Evolutionary conservation across 768 basidiomycete species (phyloP).

Genomic region (Serendipita sp.): DNA sequence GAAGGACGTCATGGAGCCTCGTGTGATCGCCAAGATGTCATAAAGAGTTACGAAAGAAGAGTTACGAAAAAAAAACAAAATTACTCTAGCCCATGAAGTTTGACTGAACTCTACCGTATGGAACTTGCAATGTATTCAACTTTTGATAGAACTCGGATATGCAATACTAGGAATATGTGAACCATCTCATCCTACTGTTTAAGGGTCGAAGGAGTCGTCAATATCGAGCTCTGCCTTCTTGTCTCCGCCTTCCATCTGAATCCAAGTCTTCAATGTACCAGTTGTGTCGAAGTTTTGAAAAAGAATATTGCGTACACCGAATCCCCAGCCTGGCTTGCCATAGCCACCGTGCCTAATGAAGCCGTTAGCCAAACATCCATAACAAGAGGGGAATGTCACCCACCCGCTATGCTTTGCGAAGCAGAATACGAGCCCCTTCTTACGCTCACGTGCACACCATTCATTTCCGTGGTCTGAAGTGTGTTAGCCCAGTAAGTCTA

Average conservation of each 20-base stretch:
- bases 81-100: too few species aligned
- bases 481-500: neutral
- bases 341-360: constrained; percentile 53
- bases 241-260: constrained; percentile 43
- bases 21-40: constrained; percentile 39
- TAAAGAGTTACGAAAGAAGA: neutral
- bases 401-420: constrained; percentile 67
- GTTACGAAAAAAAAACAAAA: neutral
- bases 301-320: constrained; percentile 47
- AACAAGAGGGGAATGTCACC: neutral
- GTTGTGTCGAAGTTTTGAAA: constrained; percentile 36
- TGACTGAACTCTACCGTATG: too few species aligned
- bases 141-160: too few species aligned
- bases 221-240: constrained; percentile 38
- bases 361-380: constrained; percentile 6
- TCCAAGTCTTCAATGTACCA: constrained; percentile 41
- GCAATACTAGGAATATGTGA: too few species aligned
- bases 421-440: constrained; percentile 50
- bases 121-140: too few species aligned
- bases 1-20: constrained; percentile 68
- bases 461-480: constrained; percentile 55
- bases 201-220: constrained; percentile 8
- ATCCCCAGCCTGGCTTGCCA: constrained; percentile 35
- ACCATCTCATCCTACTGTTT: neutral
- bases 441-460: constrained; percentile 57